A percentile compares a stretch with the other conserved stretches of the same genome.
Evolutionary conservation across 805 yeast genomes (phyloP).

Genomic region (Saccharomycopsis sp.): DNA sequence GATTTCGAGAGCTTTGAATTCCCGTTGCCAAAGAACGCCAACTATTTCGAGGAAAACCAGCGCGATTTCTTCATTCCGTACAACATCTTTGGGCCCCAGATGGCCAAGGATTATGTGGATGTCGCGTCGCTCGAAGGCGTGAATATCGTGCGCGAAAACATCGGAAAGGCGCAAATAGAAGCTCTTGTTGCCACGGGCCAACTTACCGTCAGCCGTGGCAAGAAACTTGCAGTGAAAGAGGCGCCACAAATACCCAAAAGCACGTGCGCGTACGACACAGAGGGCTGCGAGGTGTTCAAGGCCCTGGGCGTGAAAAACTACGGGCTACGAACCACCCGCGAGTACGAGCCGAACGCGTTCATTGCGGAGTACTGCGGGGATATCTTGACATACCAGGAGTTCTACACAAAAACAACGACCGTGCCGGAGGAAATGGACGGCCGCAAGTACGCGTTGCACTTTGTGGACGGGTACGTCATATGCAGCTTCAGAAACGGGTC

Average conservation of each 20-base stretch:
- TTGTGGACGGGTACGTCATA: conserved; percentile 37
- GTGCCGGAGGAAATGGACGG: conserved; percentile 28
- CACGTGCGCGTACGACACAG: not conserved
- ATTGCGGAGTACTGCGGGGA: conserved; percentile 46
- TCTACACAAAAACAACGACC: conserved; percentile 31
- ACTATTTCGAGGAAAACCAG: not conserved
- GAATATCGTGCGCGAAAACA: not conserved
- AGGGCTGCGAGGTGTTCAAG: no score
- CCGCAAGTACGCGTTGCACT: conserved; percentile 36
- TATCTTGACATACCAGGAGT: conserved; percentile 34
- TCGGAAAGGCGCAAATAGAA: not conserved
- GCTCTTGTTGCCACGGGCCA: not conserved
- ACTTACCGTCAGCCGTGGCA: not conserved
- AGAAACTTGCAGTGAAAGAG: not conserved
- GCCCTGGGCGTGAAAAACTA: no score
- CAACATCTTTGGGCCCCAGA: not conserved
- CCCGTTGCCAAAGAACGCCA: not conserved
- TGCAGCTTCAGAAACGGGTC: conserved; percentile 42
- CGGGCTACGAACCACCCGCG: conserved; percentile 36
- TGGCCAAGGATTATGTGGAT: not conserved
- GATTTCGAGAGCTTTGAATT: not conserved
- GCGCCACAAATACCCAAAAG: not conserved
- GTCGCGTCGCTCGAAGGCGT: not conserved
- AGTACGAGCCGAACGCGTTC: conserved; percentile 33
- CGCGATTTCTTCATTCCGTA: not conserved